Base-by-base conservation (phyloP, 495 filamentous ascomycete genomes). In the Lindgomyces ingoldianus region DNA sequence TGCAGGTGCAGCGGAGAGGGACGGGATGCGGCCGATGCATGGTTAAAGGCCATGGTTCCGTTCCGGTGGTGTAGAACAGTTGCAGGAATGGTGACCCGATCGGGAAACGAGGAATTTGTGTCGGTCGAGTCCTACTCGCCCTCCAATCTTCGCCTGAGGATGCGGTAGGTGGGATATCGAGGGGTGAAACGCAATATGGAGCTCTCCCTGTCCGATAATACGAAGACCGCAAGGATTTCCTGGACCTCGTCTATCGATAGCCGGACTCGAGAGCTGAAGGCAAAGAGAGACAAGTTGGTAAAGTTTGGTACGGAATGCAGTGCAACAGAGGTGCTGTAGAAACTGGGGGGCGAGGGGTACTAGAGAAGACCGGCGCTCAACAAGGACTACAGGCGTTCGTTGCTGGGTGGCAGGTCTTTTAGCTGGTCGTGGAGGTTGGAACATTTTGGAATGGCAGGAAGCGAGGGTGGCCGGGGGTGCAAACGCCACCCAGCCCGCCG, bases 111-210 rank as follows among this genome's bases (percentile, higher is more conserved):
- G 56, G 30, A 58, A 55, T 54, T 24, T 60, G 48, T 49, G 26
- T 49, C 39, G 16, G 53, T 44, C 26, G 62, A 27, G 57, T 36
- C 56, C 50, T 60, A 36, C 25, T 54, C 18, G 29, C 26, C 63
- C 56, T 60, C 29, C 47, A 65, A 65, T 52, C 29, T 44, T 58
- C 22, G 33, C 3, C 16, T 44, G 18, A 19, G 62, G 6, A n/a
- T n/a, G n/a, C n/a, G n/a, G n/a, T n/a, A n/a, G n/a, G n/a, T n/a
- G n/a, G n/a, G n/a, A n/a, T n/a, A n/a, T n/a, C n/a, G n/a, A n/a
- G n/a, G n/a, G n/a, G 25, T 59, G 62, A 65, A 65, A 65, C 62
- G 62, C 42, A 42, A 47, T 58, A 60, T 50, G n/a, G 41, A 61
- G 22, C 30, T 53, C 22, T 57, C 60, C 60, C 42, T 56, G 60